Conservation (phyloP, 192 early-diverging fungal species). For the Backusella morwellensis region DNA sequence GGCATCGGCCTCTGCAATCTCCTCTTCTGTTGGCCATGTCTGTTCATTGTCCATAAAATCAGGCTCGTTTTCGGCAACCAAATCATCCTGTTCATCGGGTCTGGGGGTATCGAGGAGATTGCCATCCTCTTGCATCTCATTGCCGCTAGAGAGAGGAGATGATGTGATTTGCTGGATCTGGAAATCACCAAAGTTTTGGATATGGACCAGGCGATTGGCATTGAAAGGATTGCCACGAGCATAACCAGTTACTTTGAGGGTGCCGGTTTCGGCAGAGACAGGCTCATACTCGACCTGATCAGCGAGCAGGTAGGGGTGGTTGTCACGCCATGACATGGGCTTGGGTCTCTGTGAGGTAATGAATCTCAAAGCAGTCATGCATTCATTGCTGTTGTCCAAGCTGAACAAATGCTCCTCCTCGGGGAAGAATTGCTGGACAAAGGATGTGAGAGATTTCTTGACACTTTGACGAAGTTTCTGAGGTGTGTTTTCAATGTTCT, state of each 20-base stretch:
- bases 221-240: conserved; percentile 82
- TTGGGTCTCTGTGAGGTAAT: conserved; percentile 79
- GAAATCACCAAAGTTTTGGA: conserved; percentile 93
- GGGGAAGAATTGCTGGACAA: conserved; percentile 87
- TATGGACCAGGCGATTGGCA: conserved; percentile 89
- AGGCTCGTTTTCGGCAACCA: conserved; percentile 85
- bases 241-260: conserved; percentile 81
- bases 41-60: conserved; percentile 92
- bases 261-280: conserved; percentile 52
- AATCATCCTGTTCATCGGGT: conserved; percentile 70
- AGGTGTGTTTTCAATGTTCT: conserved; percentile 64
- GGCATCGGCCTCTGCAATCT: conserved; percentile 77
- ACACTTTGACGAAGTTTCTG: conserved; percentile 70
- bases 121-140: conserved; percentile 36
- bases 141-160: not conserved
- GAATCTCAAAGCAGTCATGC: conserved; percentile 67
- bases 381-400: conserved; percentile 56
- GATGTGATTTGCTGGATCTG: conserved; percentile 67
- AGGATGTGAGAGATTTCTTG: conserved; percentile 83
- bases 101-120: conserved; percentile 67
- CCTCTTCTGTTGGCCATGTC: conserved; percentile 98
- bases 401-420: conserved; percentile 72
- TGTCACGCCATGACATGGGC: conserved; percentile 82
- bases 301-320: conserved; percentile 83
- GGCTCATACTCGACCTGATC: conserved; percentile 72